Base-by-base conservation (phyloP, 257 asterid species). In the Rubia yunnanensis region DNA sequence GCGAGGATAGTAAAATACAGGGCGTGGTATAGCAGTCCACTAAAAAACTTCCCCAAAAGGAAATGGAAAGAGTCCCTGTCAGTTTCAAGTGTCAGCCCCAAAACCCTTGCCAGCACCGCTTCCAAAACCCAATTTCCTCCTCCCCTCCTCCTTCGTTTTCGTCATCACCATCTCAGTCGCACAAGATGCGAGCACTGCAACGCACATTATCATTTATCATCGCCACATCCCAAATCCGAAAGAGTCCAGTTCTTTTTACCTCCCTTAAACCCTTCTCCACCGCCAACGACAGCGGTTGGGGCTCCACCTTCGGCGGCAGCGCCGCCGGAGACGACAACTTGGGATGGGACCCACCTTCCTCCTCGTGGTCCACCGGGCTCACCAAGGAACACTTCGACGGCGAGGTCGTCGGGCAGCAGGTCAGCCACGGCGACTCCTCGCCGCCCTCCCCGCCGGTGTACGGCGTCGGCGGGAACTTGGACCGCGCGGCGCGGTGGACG, bases 321-420 rank as follows among this genome's bases (percentile, higher is more conserved):
- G 60, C 82, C 7, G 58, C 70, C 1, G 58, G 76, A 61, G 83
- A 7, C 10, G 70, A 71, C 34, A 64, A 31, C 59, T 36, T 84
- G 72, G 87, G 84, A n/a, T 92, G 98, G 98, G 95, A 84, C 23
- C 57, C 10, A 5, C 86, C 77, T 18, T 80, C 86, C 26, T 80
- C 96, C 18, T 75, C 80, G 32, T 92, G 99, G 99, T 84, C 95
- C 34, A 84, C 96, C 44, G 97, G 99, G 36, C 72, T 89, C 14
- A 89, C 99, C 23, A 86, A 78, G 71, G 97, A 89, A 71, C 95
- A 92, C 77, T 89, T 89, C 64, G 96, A 82, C 50, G 99, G 99
- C 18, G 92, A 87, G 74, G 85, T 67, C 5, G 76, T 92, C 23
- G 99, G 99, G 46, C 76, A 83, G 66, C 85, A 72, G 70, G 71